Conservation (phyloP, 2,329 filamentous ascomycete species). For the Arachnomyces sp. region DNA sequence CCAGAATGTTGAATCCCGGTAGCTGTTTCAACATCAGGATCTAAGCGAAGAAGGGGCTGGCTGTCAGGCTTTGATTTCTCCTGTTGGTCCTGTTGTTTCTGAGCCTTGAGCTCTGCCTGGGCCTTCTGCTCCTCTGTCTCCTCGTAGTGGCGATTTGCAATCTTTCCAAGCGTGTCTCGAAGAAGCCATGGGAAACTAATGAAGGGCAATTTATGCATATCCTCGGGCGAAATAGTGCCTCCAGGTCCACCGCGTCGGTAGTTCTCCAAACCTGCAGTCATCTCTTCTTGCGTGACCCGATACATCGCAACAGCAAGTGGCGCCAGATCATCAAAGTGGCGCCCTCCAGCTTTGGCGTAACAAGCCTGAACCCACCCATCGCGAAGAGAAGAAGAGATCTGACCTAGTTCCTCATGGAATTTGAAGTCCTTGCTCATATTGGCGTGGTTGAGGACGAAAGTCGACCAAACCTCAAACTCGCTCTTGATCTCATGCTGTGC, state of each 20-base stretch:
- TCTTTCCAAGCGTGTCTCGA: constrained; percentile 59
- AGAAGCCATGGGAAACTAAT: constrained; percentile 97
- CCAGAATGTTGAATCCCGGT: constrained; percentile 27
- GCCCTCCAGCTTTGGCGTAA: constrained; percentile 55
- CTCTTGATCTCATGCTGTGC: constrained; percentile 73
- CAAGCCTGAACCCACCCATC: constrained; percentile 62
- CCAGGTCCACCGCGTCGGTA: constrained; percentile 24
- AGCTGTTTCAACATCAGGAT: constrained; percentile 23
- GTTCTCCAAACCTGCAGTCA: constrained; percentile 52
- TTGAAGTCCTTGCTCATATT: constrained; percentile 72
- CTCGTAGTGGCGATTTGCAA: constrained; percentile 47
- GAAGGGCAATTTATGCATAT: constrained; percentile 56
- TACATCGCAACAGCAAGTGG: constrained; percentile 86
- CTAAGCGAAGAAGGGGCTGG: background rate
- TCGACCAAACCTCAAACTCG: constrained; percentile 88
- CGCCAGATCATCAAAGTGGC: constrained; percentile 52
- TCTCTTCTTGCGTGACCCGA: constrained; percentile 65
- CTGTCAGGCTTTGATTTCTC: background rate
- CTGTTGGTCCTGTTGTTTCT: constrained; percentile 1
- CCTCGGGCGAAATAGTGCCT: constrained; percentile 8
- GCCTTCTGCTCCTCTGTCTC: constrained; percentile 6
- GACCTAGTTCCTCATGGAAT: constrained; percentile 72
- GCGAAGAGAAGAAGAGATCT: constrained; percentile 59
- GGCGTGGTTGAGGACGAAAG: constrained; percentile 72
- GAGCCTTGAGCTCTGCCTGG: no score